Evolutionary conservation across 169 alveolate species (phyloP), one percentile per base, ranked within the genome.

Genomic region (Cyclospora cayetanensis): DNA sequence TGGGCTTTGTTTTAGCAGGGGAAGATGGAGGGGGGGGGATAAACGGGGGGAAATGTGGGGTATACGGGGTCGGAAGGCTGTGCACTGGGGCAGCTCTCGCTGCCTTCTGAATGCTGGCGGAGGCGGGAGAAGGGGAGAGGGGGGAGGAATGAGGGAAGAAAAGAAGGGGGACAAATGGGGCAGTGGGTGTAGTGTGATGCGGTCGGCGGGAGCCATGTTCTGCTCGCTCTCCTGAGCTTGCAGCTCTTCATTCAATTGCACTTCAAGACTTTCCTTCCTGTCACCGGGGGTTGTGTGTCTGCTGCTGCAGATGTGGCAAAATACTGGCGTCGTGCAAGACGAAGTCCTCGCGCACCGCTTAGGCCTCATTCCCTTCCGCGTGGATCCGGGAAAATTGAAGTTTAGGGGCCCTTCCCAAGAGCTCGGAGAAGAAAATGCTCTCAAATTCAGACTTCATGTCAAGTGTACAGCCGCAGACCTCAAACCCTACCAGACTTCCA

Each of bases 271-370:
- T n/a, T n/a, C n/a, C n/a, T n/a, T n/a, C n/a, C n/a, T n/a, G n/a
- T n/a, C n/a, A n/a, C n/a, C n/a, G n/a, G n/a, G n/a, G n/a, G n/a
- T n/a, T n/a, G n/a, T n/a, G n/a, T n/a, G n/a, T n/a, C n/a, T n/a
- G n/a, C n/a, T n/a, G n/a, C n/a, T n/a, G n/a, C 91, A 84, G 74
- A 41, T 72, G 20, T 70, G 83, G 91, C 98, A 96, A 84, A 96
- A 96, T 74, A 96, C 98, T 0, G 93, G 93, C 27, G 98, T 99
- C 3, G 96, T 99, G 66, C 99, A 99, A 79, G 99, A 99, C 96
- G 99, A 99, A 94, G 98, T 98, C 12, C 94, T 99, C 43, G 98
- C 99, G 27, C 99, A 99, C 91, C 94, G 99, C 76, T 95, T 99
- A 90, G 99, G 99, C 3, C 96, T 99, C 42, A 95, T 99, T 39